phyloP scores from a whole-genome alignment of 345 rosid species.

The Aegle marmelos region DNA sequence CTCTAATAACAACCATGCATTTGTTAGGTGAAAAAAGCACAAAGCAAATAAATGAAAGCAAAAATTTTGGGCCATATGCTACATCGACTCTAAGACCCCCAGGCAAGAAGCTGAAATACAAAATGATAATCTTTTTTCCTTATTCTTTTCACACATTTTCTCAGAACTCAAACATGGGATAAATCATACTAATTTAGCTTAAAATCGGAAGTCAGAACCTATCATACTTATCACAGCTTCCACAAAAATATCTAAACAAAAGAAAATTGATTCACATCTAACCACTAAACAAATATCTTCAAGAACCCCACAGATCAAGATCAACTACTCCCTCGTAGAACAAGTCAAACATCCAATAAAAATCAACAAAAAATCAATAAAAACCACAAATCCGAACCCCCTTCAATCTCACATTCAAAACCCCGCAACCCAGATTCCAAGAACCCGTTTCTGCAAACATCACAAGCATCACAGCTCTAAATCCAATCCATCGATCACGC shows the following conservation, averaged over 20 bases:
- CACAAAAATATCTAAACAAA: neutral
- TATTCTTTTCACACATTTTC: conserved; percentile 2
- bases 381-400: neutral
- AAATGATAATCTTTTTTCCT: neutral
- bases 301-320: conserved; percentile 21
- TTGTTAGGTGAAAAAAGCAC: neutral
- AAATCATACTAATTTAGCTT: neutral
- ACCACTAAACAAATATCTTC: neutral
- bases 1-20: conserved; percentile 6
- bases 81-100: neutral
- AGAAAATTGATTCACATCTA: neutral
- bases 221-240: neutral
- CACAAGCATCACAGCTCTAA: neutral
- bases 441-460: conserved; percentile 5
- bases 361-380: neutral
- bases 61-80: neutral
- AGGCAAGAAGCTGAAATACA: neutral
- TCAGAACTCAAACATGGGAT: neutral
- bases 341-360: neutral
- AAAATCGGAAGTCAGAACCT: neutral
- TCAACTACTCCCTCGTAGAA: neutral
- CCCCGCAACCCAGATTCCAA: neutral
- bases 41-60: neutral
- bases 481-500: neutral
- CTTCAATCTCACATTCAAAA: neutral